Evolutionary conservation across 1,284 basidiomycete genomes (phyloP).

Genomic region (Porodaedalea pini): DNA sequence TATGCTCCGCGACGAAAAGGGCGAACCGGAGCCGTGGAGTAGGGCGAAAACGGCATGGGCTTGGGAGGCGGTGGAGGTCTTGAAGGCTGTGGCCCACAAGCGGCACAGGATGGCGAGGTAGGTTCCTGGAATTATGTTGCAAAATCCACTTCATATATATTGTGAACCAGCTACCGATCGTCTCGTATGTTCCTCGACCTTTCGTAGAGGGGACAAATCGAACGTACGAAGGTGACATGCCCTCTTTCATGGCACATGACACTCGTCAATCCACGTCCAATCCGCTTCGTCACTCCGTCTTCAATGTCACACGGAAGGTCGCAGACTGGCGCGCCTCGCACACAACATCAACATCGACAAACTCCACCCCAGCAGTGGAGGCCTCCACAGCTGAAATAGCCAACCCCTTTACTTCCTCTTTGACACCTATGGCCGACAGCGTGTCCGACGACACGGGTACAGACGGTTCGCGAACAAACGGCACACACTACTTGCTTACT

Average conservation of each 20-base stretch:
- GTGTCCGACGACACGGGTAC: background rate
- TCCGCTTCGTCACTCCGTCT: slow-evolving; percentile 78
- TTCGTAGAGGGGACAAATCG: slow-evolving; percentile 38
- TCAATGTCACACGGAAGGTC: slow-evolving; percentile 71
- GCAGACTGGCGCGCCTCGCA: slow-evolving; percentile 53
- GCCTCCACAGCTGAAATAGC: slow-evolving; percentile 2
- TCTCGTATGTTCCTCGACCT: slow-evolving; percentile 67
- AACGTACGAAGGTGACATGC: slow-evolving; percentile 30
- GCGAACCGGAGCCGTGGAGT: slow-evolving; percentile 67
- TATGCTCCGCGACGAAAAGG: slow-evolving; percentile 71
- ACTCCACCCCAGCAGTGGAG: slow-evolving; percentile 21
- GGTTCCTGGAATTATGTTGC: background rate
- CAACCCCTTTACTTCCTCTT: background rate
- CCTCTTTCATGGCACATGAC: slow-evolving; percentile 62
- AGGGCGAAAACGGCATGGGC: slow-evolving; percentile 67
- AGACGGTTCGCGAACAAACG: slow-evolving; percentile 39
- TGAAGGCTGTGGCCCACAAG: slow-evolving; percentile 50
- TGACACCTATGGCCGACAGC: background rate
- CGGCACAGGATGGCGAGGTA: slow-evolving; percentile 54
- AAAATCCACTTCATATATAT: background rate
- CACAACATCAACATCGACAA: slow-evolving; percentile 18
- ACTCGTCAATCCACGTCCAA: slow-evolving; percentile 64
- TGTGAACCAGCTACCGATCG: slow-evolving; percentile 63
- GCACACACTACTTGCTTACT: slow-evolving; percentile 82
- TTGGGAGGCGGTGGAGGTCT: slow-evolving; percentile 56